Evolutionary conservation across 257 asterid genomes (phyloP), one percentile per base, ranked within the genome.

Genomic region (Salvia miltiorrhiza): DNA sequence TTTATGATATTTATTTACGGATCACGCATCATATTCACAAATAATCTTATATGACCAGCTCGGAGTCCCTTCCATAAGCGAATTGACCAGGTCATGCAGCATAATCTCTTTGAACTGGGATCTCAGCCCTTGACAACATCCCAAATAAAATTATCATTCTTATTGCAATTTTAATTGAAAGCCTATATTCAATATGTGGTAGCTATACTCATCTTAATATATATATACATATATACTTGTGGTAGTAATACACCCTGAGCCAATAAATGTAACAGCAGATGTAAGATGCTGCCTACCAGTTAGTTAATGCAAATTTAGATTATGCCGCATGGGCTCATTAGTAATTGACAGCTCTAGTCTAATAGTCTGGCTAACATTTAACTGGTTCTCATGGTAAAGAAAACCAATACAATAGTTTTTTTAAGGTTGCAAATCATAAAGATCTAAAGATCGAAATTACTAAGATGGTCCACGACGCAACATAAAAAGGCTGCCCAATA

Each of bases 101-200:
- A 67, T 33, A 30, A 68, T 17, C 47, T 58, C 43, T 67, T 49
- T 12, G 26, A 53, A 32, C 12, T 61, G 45, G 57, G 53, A 33
- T 57, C 43, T 73, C 73, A 10, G 28, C 54, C 30, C 67, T 57
- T 65, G 13, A 59, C n/a, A 12, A 54, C 50, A 64, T 69, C 48
- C 67, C 26, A 44, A 20, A 26, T 24, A 65, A 10, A 32, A 43
- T 20, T 57, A 23, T 48, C 73, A 65, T 33, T 58, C 40, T 58
- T 56, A 32, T 23, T 47, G 44, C 32, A 37, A 60, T 75, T 40
- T 41, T 24, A 6, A 52, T 24, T 30, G 53, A 61, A 43, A 9
- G 63, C 30, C 26, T 54, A 60, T 39, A 44, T 41, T 69, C 53
- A 52, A 45, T 20, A n/a, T 50, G 35, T 30, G 35, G 35, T 30